A percentile compares a stretch with the other conserved stretches of the same genome.
phyloP scores from a whole-genome alignment of 768 basidiomycete genomes.

The Naematelia encephala region DNA sequence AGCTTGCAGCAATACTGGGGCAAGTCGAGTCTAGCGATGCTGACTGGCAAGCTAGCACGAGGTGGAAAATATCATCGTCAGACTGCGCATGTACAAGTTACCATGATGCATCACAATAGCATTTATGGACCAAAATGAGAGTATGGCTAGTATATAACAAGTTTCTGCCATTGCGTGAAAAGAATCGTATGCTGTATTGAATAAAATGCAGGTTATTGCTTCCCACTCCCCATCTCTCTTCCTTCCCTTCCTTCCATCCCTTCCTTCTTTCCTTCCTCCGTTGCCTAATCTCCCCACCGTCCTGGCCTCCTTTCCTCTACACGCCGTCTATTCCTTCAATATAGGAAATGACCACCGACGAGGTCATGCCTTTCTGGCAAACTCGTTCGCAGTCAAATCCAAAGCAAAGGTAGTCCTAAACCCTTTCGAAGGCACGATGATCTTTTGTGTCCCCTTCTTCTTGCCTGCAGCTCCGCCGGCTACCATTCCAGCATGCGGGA shows the following conservation, averaged over 20 bases:
- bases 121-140: neutral
- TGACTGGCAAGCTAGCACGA: too few species aligned
- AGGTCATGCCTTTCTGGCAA: conserved; percentile 26
- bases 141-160: too few species aligned
- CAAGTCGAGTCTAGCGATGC: too few species aligned
- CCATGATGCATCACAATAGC: neutral
- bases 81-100: neutral
- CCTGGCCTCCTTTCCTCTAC: neutral
- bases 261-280: neutral
- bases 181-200: neutral
- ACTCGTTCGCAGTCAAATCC: conserved; percentile 37
- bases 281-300: neutral
- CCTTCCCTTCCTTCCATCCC: neutral
- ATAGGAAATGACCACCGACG: neutral
- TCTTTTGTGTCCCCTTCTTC: conserved; percentile 30
- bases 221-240: neutral
- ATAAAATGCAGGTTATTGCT: neutral
- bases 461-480: neutral
- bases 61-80: too few species aligned
- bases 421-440: conserved; percentile 39
- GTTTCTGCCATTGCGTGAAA: too few species aligned
- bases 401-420: conserved; percentile 43
- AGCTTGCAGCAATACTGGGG: too few species aligned
- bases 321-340: too few species aligned
- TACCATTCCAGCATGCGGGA: conserved; percentile 26